Base-by-base conservation (phyloP, 2,329 filamentous ascomycete genomes). In the Zymoseptoria pseudotritici region DNA sequence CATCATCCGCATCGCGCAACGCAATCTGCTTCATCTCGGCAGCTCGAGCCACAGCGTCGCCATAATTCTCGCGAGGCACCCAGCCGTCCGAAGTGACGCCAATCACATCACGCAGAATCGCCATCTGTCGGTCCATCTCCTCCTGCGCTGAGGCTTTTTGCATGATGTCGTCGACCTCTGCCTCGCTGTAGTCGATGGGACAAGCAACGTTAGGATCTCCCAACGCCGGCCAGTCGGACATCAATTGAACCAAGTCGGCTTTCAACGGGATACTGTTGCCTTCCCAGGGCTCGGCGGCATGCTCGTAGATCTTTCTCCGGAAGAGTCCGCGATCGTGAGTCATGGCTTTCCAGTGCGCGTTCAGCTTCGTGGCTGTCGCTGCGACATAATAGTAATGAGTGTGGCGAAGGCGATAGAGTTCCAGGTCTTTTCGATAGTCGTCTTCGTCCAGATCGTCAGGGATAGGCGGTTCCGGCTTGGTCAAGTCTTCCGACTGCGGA, bases 41-140 rank as follows among this genome's bases (percentile, higher is more conserved):
- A 20, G 60, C 67, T 29, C 54, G 31, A 13, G 49, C 58, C 17
- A 62, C 57, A 50, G 62, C 66, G 22, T 61, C 42, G 8, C 65
- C 67, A 54, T 69, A 71, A 17, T 55, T 21, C 6, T 68, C 67
- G 54, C 49, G 10, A 5, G 62, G 56, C 9, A 70, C 64, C 67
- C 67, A 70, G 8, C 67, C 67, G 26, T 71, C 65, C 10, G 53
- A 53, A 22, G 61, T 61, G 19, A 67, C 58, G 1, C 61, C 66
- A 42, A 69, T 53, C 11, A 56, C 21, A 10, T 63, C 57, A 6
- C 67, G 62, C 20, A 65, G 31, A 8, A 66, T 63, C 54, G 56
- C 54, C 64, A 72, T 61, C 58, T 69, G 64, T 19, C 62, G 50
- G 51, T 74, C 70, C 2, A 66, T 59, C 3, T 68, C 61, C 24